Evolutionary conservation across 2,329 filamentous ascomycete species (phyloP), one percentile per base, ranked within the genome.

Genomic region (Neonectria ditissima): DNA sequence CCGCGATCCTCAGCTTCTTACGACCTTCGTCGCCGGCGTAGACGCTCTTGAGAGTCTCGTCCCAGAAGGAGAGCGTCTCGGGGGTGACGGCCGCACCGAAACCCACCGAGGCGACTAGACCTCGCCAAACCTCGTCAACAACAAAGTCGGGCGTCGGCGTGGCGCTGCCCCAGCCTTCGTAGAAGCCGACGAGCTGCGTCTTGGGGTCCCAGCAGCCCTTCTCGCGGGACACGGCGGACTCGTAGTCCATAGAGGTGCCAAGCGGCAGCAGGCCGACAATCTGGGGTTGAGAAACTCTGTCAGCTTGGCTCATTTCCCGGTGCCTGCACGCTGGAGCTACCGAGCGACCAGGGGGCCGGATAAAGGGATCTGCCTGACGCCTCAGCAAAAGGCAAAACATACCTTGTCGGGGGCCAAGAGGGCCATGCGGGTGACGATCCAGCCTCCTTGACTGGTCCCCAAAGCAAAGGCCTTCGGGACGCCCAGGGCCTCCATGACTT

Each of bases 161-260:
- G 1, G 71, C 34, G 66, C 75, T 80, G 11, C 73, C 77, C 82
- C 82, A 85, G 47, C 71, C 75, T 30, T 83, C 77, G 41, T 78
- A 76, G 65, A 84, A 84, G 5, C 81, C 77, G 2, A 70, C 66
- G 9, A 83, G 77, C 53, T 80, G 76, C 0, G 79, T 73, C 45
- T 78, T 77, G 32, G 81, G 80, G 62, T 86, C 80, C 84, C 84
- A 86, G 74, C 82, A 83, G 14, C 83, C 83, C 45, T 81, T 80
- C 24, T 71, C 71, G 2, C 83, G 79, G 9, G 82, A 81, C 11
- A 77, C 77, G 3, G 77, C 69, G 8, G 84, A 84, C 76, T 87
- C 84, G 69, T 78, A 82, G 73, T 86, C 84, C 82, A 86, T 84
- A 0, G 83, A 85, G 5, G 82, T 85, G 30, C 83, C 84, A 6